Percentiles rank a stretch among this genome's conserved stretches.
Evolutionary conservation across 139 green algal genomes (phyloP).

Genomic region (Chlamydomonas incerta): DNA sequence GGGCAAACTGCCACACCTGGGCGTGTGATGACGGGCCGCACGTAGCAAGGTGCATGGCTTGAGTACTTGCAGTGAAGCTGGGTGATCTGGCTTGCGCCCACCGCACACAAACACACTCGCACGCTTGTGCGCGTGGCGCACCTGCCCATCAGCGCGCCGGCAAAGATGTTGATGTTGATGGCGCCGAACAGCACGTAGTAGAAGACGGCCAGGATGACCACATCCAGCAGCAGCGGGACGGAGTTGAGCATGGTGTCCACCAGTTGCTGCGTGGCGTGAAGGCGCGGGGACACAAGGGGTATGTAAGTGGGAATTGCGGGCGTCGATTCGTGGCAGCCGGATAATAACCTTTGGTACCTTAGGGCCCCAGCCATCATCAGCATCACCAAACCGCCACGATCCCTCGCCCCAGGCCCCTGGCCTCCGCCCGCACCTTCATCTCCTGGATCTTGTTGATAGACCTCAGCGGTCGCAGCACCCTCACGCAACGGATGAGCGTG

Average conservation of each 20-base stretch:
- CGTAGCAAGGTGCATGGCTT: too few species aligned
- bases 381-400: too few species aligned
- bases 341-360: too few species aligned
- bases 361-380: too few species aligned
- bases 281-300: too few species aligned
- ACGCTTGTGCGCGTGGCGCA: neutral
- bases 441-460: conserved; percentile 67
- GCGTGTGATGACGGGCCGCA: too few species aligned
- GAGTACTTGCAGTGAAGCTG: too few species aligned
- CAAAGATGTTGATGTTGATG: neutral
- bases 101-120: too few species aligned
- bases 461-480: conserved; percentile 77
- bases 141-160: neutral
- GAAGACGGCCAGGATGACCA: conserved; percentile 75
- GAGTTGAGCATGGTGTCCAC: conserved; percentile 73
- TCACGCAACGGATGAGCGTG: conserved; percentile 68
- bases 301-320: too few species aligned
- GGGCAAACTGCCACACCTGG: neutral
- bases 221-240: conserved; percentile 79
- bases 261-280: conserved; percentile 53
- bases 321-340: too few species aligned
- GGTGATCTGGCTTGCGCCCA: too few species aligned
- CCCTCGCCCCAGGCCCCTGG: too few species aligned
- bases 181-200: conserved; percentile 76
- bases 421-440: conserved; percentile 43